Evolutionary conservation across 176 grass and related monocot genomes (phyloP), one percentile per base, ranked within the genome.

Genomic region (Ensete glaucum): DNA sequence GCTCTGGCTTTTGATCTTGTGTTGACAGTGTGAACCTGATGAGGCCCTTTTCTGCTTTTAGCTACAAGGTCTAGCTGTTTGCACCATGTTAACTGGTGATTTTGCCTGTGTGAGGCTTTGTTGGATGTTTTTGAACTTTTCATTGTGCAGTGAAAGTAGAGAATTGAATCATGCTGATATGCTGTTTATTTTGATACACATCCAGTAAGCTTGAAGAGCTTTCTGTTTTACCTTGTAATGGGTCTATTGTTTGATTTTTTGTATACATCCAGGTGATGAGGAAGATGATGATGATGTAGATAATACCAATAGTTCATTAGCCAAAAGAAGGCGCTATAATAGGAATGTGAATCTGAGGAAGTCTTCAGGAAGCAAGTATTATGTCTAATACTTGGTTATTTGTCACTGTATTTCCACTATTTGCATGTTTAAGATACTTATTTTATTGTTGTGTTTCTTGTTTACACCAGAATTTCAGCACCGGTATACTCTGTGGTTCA

Each of bases 291-390:
- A 88, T 53, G 71, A 89, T 77, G 86, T 85, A 82, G 87, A 95
- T 74, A 84, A 78, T 83, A 79, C 85, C 52, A 81, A 50, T 70
- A 51, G 48, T 70, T 51, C 67, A 50, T 48, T 85, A 88, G 88
- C 69, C 83, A 99, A 99, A 91, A 94, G 81, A 58, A 86, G 88
- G 53, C 91, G 91, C 48, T 86, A 88, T 17, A 56, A 52, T 78
- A 74, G 83, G 85, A 94, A 82, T 88, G 71, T 78, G 73, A 87
- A 66, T 81, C 76, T 17, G 21, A 91, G 83, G 71, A 99, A 91
- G 73, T 86, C 96, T 85, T 83, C 77, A 58, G 81, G 82, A 69
- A 91, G 83, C 88, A 99, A 79, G 96, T 94, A 76, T 80, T 85
- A 75, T 13, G 64, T 73, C 58, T 52, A 75, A 17, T 72, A 54